Conservation (phyloP, 768 basidiomycete genomes). For the Psilocybe azurescens region DNA sequence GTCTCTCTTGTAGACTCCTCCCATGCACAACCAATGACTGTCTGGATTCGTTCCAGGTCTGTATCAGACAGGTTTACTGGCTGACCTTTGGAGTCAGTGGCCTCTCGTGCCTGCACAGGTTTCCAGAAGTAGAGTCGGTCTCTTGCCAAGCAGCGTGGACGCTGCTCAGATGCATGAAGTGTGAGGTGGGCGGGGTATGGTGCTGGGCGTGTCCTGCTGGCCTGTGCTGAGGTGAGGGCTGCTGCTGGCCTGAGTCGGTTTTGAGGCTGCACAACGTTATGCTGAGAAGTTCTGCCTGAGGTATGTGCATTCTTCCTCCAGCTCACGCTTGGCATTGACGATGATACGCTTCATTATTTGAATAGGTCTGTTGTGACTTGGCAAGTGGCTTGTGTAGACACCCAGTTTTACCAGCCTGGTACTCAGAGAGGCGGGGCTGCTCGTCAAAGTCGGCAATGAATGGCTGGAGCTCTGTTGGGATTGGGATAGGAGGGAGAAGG, state of each 20-base stretch:
- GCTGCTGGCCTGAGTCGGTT: too few species aligned
- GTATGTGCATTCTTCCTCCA: too few species aligned
- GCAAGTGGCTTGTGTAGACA: not conserved
- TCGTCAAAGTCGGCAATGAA: too few species aligned
- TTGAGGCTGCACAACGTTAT: too few species aligned
- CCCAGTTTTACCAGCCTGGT: slow-evolving; percentile 12
- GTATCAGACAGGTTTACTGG: not conserved
- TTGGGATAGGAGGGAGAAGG: slow-evolving; percentile 34
- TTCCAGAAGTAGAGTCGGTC: slow-evolving; percentile 32
- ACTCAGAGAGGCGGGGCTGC: too few species aligned
- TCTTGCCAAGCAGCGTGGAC: slow-evolving; percentile 31
- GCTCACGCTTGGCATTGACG: too few species aligned
- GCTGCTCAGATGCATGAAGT: slow-evolving; percentile 17
- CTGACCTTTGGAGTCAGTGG: not conserved
- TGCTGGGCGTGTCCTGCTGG: too few species aligned
- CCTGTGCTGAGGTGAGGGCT: not conserved
- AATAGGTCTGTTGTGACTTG: too few species aligned
- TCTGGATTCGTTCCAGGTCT: not conserved
- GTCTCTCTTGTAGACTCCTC: not conserved
- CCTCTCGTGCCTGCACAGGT: slow-evolving; percentile 24
- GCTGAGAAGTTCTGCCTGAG: too few species aligned
- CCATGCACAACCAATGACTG: not conserved
- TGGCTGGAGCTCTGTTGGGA: slow-evolving; percentile 25
- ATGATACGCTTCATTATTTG: too few species aligned
- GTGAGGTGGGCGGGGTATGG: too few species aligned